These are phyloP conservation scores for Suhomyces ambrosiae DNA, from an alignment of 1,139 yeast genomes.

Conservation along the genomic window DNA sequence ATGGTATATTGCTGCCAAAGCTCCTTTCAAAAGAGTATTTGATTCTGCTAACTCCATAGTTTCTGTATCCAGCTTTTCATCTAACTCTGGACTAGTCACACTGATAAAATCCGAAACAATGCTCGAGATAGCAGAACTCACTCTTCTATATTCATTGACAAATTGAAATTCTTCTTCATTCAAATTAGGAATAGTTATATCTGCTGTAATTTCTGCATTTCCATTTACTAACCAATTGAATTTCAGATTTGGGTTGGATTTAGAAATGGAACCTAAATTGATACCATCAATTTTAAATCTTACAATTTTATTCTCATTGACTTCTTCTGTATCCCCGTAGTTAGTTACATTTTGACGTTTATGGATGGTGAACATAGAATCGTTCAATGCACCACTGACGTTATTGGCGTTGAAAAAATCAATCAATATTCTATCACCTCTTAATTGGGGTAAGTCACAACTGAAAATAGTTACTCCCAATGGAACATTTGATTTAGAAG, in stretches of 20 bases:
- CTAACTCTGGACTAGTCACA: slow-evolving; percentile 19
- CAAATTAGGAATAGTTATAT: slow-evolving; percentile 61
- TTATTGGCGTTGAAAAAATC: slow-evolving; percentile 72
- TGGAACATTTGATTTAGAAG: slow-evolving; percentile 31
- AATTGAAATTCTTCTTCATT: slow-evolving; percentile 28
- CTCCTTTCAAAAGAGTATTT: slow-evolving; percentile 40
- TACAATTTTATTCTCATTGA: slow-evolving; percentile 48
- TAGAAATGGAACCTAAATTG: slow-evolving; percentile 50
- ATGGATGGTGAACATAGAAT: slow-evolving; percentile 73
- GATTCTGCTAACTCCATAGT: slow-evolving; percentile 21
- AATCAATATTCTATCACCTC: slow-evolving; percentile 58
- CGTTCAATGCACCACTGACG: slow-evolving; percentile 72
- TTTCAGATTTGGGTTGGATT: slow-evolving; percentile 40
- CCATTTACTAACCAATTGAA: slow-evolving; percentile 75
- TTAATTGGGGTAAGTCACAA: slow-evolving; percentile 61
- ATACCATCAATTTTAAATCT: slow-evolving; percentile 67
- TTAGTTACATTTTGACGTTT: slow-evolving; percentile 43
- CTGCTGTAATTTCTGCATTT: slow-evolving; percentile 68
- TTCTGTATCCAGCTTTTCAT: slow-evolving; percentile 4
- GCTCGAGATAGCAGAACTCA: slow-evolving; percentile 30
- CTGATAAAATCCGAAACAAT: slow-evolving; percentile 32
- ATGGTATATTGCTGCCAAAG: slow-evolving; percentile 46
- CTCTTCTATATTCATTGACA: slow-evolving; percentile 27
- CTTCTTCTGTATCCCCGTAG: slow-evolving; percentile 28
- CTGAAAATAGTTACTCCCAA: slow-evolving; percentile 60